phyloP scores from a whole-genome alignment of 768 basidiomycete species.

The Tephrocybe sp. region DNA sequence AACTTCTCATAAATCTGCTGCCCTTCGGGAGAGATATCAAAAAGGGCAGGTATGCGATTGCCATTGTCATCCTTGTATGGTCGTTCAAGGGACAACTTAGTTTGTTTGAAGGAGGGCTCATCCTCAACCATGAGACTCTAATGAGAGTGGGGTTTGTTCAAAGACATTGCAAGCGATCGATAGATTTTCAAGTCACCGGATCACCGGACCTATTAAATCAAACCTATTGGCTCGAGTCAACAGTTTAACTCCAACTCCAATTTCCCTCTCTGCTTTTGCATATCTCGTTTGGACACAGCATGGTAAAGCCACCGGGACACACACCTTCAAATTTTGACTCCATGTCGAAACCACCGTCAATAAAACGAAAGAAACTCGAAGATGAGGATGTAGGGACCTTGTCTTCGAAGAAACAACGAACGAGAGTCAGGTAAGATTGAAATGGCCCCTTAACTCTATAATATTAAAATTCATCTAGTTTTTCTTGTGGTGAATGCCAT shows the following conservation, averaged over 20 bases:
- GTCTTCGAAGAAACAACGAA: slow-evolving; percentile 65
- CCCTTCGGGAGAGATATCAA: slow-evolving; percentile 71
- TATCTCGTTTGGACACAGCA: slow-evolving; percentile 6
- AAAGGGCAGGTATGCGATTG: slow-evolving; percentile 53
- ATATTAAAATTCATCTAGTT: slow-evolving; percentile 38
- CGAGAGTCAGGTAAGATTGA: slow-evolving; percentile 65
- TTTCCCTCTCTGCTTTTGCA: background rate
- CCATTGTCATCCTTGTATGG: slow-evolving; percentile 82
- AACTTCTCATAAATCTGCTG: slow-evolving; percentile 72
- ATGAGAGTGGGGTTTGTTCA: slow-evolving; percentile 4
- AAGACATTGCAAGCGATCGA: background rate
- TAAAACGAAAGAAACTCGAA: slow-evolving; percentile 63
- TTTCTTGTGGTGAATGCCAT: slow-evolving; percentile 87
- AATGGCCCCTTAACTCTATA: slow-evolving; percentile 3
- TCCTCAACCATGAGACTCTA: too few species aligned
- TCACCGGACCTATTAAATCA: slow-evolving; percentile 18
- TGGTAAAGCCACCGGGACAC: slow-evolving; percentile 37
- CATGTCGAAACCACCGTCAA: slow-evolving; percentile 23
- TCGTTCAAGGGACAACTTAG: slow-evolving; percentile 69
- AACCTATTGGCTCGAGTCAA: slow-evolving; percentile 16
- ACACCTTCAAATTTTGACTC: slow-evolving; percentile 12
- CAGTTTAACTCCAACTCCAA: slow-evolving; percentile 2
- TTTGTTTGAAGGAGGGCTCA: slow-evolving; percentile 51
- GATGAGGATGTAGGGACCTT: slow-evolving; percentile 47
- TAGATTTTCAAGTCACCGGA: slow-evolving; percentile 11